A percentile compares a stretch with the other conserved stretches of the same genome.
Conservation (phyloP, 495 filamentous ascomycete genomes). For the Aspergillus nanangensis region DNA sequence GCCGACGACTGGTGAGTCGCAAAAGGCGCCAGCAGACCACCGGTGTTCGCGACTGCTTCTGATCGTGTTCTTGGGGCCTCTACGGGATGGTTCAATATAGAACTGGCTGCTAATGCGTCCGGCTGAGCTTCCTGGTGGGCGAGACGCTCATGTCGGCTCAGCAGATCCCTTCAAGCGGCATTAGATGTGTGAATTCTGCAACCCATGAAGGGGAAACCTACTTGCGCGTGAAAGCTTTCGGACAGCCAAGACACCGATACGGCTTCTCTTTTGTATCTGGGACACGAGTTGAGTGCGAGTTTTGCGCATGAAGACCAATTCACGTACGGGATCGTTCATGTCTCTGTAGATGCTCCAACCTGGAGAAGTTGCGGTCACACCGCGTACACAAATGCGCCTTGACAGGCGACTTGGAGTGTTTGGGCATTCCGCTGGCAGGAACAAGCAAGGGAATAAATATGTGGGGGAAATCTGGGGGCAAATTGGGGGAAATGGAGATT, state of each 20-base stretch:
- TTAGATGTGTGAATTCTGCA: no score
- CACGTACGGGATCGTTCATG: slow-evolving; percentile 39
- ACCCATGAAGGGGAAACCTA: slow-evolving; percentile 15
- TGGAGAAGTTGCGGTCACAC: slow-evolving; percentile 32
- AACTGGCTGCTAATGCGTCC: no score
- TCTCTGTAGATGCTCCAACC: slow-evolving; percentile 39
- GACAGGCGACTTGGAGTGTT: no score
- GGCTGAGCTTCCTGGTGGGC: no score
- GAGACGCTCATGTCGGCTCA: slow-evolving; percentile 36
- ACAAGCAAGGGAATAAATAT: no score
- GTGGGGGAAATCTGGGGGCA: no score
- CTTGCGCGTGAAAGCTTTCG: slow-evolving; percentile 41
- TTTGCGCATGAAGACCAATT: neutral
- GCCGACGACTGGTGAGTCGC: slow-evolving; percentile 23
- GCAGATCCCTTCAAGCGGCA: slow-evolving; percentile 34
- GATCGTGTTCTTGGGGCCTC: neutral
- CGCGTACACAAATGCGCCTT: slow-evolving; percentile 36
- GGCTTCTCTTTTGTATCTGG: slow-evolving; percentile 44
- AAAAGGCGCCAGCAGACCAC: no score
- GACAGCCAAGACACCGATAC: slow-evolving; percentile 30
- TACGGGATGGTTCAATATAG: slow-evolving; percentile 10
- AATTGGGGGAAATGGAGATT: no score
- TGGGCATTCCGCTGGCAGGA: no score
- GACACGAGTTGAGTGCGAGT: slow-evolving; percentile 9
- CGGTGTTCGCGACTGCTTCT: no score